Percentiles rank a stretch among this genome's conserved stretches.
Evolutionary conservation across 2,329 filamentous ascomycete genomes (phyloP).

Genomic region (Penicillium sp.): DNA sequence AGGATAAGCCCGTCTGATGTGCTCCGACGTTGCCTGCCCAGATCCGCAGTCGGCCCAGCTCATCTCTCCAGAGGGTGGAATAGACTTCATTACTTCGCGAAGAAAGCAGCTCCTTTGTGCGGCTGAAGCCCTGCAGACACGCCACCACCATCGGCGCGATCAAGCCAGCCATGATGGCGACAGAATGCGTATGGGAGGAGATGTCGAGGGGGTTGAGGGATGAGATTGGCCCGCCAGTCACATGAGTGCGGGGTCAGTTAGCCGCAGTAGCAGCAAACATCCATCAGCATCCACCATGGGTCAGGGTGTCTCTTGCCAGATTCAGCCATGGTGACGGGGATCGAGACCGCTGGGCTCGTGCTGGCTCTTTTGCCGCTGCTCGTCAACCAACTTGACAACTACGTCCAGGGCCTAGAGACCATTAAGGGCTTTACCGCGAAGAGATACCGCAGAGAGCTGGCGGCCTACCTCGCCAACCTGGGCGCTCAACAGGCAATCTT

Average conservation of each 20-base stretch:
- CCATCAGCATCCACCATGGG: conserved; percentile 21
- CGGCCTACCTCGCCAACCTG: background rate
- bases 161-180: too few relatives aligned
- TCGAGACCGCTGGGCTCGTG: conserved; percentile 32
- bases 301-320: background rate
- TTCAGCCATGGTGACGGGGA: conserved; percentile 23
- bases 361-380: conserved; percentile 46
- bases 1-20: conserved; percentile 32
- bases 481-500: conserved; percentile 20
- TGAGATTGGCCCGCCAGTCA: too few relatives aligned
- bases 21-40: conserved; percentile 42
- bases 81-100: too few relatives aligned
- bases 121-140: too few relatives aligned
- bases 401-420: conserved; percentile 46
- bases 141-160: too few relatives aligned
- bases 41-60: conserved; percentile 28
- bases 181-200: too few relatives aligned
- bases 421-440: conserved; percentile 33
- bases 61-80: conserved; percentile 23
- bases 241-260: too few relatives aligned
- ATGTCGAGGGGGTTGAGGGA: too few relatives aligned
- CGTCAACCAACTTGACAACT: conserved; percentile 39
- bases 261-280: too few relatives aligned
- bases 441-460: conserved; percentile 8
- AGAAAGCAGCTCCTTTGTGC: too few relatives aligned